Evolutionary conservation across 257 asterid species (phyloP).

Genomic region (Solanum stenotomum): DNA sequence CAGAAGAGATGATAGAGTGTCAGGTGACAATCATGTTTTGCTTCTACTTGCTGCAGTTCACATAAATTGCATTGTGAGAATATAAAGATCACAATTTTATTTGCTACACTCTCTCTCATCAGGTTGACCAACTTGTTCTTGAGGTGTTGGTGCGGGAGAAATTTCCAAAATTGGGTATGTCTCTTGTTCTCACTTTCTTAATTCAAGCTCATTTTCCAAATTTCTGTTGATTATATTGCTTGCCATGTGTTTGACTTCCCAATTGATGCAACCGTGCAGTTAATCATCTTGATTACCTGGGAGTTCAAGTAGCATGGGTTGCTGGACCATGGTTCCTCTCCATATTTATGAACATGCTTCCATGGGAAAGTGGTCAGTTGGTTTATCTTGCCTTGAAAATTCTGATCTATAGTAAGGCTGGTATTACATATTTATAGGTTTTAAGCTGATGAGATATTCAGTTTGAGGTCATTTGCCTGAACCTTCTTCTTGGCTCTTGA

Average conservation of each 20-base stretch:
- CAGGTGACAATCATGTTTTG: constrained; percentile 43
- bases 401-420: background rate
- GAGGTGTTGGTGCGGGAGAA: constrained; percentile 90
- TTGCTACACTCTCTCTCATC: constrained; percentile 11
- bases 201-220: background rate
- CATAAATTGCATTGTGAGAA: background rate
- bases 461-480: background rate
- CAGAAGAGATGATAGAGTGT: constrained; percentile 96
- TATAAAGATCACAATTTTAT: constrained; percentile 1
- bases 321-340: constrained; percentile 93
- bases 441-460: background rate
- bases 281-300: constrained; percentile 90
- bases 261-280: constrained; percentile 38
- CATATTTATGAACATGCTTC: constrained; percentile 88
- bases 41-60: background rate
- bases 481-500: background rate
- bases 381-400: background rate
- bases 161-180: constrained; percentile 74
- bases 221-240: background rate
- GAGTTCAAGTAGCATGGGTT: constrained; percentile 96
- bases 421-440: background rate
- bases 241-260: constrained; percentile 1
- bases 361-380: constrained; percentile 93
- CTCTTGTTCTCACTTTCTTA: constrained; percentile 2
- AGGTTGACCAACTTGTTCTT: constrained; percentile 94